Evolutionary conservation across 1,139 yeast genomes (phyloP).

Genomic region (Sugiyamaella neomexicana): DNA sequence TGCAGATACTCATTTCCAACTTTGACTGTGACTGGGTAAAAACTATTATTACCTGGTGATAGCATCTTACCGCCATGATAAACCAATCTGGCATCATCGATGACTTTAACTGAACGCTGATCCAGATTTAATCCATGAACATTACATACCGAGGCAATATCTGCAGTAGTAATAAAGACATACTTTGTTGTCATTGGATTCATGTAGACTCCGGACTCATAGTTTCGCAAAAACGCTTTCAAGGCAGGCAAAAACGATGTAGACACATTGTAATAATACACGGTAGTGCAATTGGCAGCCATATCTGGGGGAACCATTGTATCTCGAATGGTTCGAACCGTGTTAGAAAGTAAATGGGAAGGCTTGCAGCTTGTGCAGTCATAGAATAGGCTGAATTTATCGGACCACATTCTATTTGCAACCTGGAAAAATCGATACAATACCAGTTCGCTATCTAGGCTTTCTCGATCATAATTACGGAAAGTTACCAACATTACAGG

Average conservation of each 20-base stretch:
- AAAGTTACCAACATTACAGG: constrained; percentile 65
- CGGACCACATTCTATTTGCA: constrained; percentile 72
- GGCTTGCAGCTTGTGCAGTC: constrained; percentile 67
- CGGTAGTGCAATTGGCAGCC: constrained; percentile 54
- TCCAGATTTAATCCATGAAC: constrained; percentile 30
- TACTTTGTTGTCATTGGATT: constrained; percentile 32
- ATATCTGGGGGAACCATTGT: constrained; percentile 49
- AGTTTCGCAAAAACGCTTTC: constrained; percentile 27
- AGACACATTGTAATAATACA: constrained; percentile 65
- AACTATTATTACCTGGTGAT: not conserved
- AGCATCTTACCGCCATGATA: constrained; percentile 23
- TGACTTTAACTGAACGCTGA: constrained; percentile 27
- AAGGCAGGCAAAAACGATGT: constrained; percentile 45
- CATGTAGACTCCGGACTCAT: constrained; percentile 28
- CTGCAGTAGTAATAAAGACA: constrained; percentile 31
- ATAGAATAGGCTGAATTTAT: constrained; percentile 59
- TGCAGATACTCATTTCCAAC: constrained; percentile 73
- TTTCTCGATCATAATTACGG: constrained; percentile 45
- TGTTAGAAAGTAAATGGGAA: constrained; percentile 39
- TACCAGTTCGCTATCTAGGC: constrained; percentile 55
- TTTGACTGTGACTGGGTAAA: constrained; percentile 57
- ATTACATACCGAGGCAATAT: constrained; percentile 28
- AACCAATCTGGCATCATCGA: constrained; percentile 30
- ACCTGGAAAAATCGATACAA: constrained; percentile 66
- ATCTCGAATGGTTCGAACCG: constrained; percentile 27